A percentile compares a stretch with the other conserved stretches of the same genome.
These are phyloP conservation scores for Fagus crenata DNA, from an alignment of 306 rosid genomes.

Conservation along the genomic window DNA sequence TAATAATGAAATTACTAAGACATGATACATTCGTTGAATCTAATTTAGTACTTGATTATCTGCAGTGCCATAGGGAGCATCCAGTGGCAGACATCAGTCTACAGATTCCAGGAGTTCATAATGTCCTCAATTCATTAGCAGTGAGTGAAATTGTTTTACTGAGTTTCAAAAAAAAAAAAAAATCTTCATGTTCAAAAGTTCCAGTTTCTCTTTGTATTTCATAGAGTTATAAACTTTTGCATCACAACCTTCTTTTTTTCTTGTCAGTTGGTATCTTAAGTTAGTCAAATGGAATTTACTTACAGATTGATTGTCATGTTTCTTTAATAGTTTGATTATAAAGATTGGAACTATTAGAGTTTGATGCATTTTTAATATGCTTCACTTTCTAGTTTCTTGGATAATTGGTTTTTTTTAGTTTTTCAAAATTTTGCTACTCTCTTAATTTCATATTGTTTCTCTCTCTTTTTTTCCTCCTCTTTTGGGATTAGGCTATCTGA, in stretches of 20 bases:
- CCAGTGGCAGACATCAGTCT: slow-evolving; percentile 32
- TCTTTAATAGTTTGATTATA: not conserved
- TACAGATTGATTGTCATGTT: too few relatives aligned
- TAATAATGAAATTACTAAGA: not conserved
- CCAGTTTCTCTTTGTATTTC: not conserved
- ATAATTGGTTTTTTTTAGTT: not conserved
- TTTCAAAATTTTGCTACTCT: not conserved
- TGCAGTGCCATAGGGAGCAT: slow-evolving; percentile 29
- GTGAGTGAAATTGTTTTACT: slow-evolving; percentile 15
- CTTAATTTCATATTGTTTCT: not conserved
- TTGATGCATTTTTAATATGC: not conserved
- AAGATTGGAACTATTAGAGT: not conserved
- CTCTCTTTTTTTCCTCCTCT: not conserved
- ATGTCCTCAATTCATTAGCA: slow-evolving; percentile 39
- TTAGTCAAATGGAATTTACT: not conserved
- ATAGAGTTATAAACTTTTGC: not conserved
- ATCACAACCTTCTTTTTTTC: not conserved
- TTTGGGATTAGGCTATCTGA: too few relatives aligned
- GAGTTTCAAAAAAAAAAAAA: not conserved
- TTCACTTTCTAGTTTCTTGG: not conserved
- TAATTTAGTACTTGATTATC: not conserved
- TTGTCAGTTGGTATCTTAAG: not conserved
- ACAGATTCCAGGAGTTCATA: slow-evolving; percentile 37
- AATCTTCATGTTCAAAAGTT: not conserved
- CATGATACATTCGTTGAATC: not conserved